Conservation (phyloP, 257 asterid genomes). For the Hygrophila difformis region DNA sequence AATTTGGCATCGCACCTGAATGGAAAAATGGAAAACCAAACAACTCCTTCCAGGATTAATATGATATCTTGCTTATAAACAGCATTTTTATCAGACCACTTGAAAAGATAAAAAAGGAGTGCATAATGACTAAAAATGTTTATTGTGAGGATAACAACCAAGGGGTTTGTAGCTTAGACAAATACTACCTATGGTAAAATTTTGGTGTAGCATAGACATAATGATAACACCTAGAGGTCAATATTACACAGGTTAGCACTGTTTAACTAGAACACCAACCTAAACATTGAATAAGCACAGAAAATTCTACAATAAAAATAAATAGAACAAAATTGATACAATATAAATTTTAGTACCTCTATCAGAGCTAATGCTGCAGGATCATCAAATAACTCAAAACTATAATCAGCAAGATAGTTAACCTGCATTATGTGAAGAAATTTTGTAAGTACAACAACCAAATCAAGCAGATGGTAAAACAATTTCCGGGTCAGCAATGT, state of each 20-base stretch:
- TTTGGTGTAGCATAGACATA: not conserved
- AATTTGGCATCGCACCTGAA: not conserved
- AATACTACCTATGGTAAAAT: not conserved
- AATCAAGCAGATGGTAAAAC: slow-evolving; percentile 1
- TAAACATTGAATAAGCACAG: too few species aligned
- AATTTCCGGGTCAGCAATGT: not conserved
- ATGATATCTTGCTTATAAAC: too few species aligned
- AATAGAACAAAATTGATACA: slow-evolving; percentile 6
- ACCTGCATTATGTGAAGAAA: too few species aligned
- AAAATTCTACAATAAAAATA: not conserved
- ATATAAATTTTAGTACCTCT: slow-evolving; percentile 58
- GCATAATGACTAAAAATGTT: too few species aligned
- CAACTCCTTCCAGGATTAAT: too few species aligned
- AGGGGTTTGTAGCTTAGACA: not conserved
- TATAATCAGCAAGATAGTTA: slow-evolving; percentile 76
- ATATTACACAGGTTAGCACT: not conserved
- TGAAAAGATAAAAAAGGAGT: too few species aligned
- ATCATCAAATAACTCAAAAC: slow-evolving; percentile 91
- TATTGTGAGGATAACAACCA: too few species aligned
- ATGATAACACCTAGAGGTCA: not conserved
- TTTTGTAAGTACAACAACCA: slow-evolving; percentile 12
- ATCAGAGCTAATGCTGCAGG: slow-evolving; percentile 76
- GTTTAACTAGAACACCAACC: too few species aligned
- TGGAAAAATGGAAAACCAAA: not conserved
- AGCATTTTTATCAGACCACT: too few species aligned